phyloP scores from a whole-genome alignment of 441 rosid species.

The Aquilaria agallochum region DNA sequence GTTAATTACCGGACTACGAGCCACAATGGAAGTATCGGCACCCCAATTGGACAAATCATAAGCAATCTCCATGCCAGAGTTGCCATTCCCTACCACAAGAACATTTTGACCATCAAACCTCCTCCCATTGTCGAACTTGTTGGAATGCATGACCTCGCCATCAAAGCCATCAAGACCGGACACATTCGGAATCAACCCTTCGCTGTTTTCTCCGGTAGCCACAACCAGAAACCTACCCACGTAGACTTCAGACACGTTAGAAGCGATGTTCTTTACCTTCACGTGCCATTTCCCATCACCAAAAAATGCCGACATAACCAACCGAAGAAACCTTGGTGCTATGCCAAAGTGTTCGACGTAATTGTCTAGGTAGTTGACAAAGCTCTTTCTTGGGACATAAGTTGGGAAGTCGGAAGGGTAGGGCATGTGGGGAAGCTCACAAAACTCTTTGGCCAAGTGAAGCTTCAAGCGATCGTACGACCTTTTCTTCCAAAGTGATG shows the following conservation, averaged over 20 bases:
- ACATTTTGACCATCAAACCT: conserved; percentile 33
- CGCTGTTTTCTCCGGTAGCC: conserved; percentile 45
- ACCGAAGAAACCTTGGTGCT: conserved; percentile 25
- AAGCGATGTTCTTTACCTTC: conserved; percentile 16
- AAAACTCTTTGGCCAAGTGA: conserved; percentile 52
- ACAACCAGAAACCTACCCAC: conserved; percentile 40
- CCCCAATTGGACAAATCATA: conserved; percentile 36
- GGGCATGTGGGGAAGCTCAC: conserved; percentile 49
- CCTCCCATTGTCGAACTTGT: conserved; percentile 34
- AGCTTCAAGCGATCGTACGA: conserved; percentile 53
- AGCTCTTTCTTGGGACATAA: conserved; percentile 34
- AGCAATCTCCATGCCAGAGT: conserved; percentile 71
- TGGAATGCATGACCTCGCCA: conserved; percentile 51
- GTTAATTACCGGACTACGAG: conserved; percentile 38
- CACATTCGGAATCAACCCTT: conserved; percentile 37
- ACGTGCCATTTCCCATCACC: conserved; percentile 36
- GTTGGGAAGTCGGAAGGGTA: conserved; percentile 35
- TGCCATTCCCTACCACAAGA: conserved; percentile 65
- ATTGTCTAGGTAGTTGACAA: conserved; percentile 44
- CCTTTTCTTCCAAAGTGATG: conserved; percentile 54
- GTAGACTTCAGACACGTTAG: conserved; percentile 25
- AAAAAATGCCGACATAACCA: conserved; percentile 24
- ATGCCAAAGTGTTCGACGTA: conserved; percentile 40
- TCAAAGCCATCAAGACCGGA: conserved; percentile 37
- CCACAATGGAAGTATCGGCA: conserved; percentile 41